These are phyloP conservation scores for Lunularia cruciata DNA, from an alignment of 225 moss, liverwort and hornwort genomes.

Conservation along the genomic window DNA sequence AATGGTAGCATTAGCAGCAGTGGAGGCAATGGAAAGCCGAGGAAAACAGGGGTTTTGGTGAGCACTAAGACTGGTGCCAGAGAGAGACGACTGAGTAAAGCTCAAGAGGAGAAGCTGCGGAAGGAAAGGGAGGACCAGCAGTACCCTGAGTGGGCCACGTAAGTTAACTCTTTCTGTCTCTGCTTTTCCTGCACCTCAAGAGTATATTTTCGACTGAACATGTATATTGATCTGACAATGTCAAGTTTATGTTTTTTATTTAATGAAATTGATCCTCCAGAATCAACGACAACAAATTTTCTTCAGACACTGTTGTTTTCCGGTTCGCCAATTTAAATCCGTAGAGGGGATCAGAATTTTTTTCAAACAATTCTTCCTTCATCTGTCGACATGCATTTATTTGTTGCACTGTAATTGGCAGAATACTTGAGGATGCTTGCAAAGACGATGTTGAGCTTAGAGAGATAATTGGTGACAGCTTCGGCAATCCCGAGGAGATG, in stretches of 20 bases:
- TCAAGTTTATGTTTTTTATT: background rate
- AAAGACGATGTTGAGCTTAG: constrained; percentile 95
- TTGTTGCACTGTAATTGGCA: constrained; percentile 23
- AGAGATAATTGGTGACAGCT: constrained; percentile 93
- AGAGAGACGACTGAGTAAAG: constrained; percentile 40
- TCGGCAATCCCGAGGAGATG: constrained; percentile 98
- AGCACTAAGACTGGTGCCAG: constrained; percentile 29
- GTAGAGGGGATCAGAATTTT: no score
- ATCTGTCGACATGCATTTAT: background rate
- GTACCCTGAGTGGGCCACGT: constrained; percentile 49
- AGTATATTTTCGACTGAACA: background rate
- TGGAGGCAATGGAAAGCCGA: constrained; percentile 1
- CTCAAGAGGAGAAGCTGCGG: constrained; percentile 43
- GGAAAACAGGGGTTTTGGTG: background rate
- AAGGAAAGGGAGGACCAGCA: constrained; percentile 3
- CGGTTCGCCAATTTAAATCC: no score
- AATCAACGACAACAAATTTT: no score
- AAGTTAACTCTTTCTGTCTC: background rate
- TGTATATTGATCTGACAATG: background rate
- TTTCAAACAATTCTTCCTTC: background rate
- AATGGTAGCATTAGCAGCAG: background rate
- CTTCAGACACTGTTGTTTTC: background rate
- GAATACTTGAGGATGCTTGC: constrained; percentile 88
- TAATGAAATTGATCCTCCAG: no score
- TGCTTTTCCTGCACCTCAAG: background rate